Conservation (phyloP, 176 grass and related monocot species). For the Zoysia pacifica region DNA sequence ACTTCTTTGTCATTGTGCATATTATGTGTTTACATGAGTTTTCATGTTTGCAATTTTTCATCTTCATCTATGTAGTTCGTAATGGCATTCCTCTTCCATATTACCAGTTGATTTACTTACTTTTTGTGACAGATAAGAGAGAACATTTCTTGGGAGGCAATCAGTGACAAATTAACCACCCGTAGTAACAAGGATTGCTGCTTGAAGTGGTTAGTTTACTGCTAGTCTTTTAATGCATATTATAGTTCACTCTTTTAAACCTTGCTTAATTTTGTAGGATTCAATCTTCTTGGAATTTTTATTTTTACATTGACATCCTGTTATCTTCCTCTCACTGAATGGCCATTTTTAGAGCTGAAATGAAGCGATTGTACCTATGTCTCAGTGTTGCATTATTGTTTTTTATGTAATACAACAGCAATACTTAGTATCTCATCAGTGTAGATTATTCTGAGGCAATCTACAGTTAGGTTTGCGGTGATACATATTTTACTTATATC, state of each 20-base stretch:
- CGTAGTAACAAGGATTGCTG: constrained; percentile 45
- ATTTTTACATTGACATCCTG: constrained; percentile 4
- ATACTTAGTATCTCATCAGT: neutral
- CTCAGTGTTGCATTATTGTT: neutral
- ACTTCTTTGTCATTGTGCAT: constrained; percentile 30
- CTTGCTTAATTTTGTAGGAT: constrained; percentile 20
- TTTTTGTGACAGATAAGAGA: constrained; percentile 63
- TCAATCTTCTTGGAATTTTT: neutral
- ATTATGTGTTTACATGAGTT: constrained; percentile 4
- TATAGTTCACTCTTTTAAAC: neutral
- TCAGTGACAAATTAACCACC: constrained; percentile 78
- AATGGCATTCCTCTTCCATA: constrained; percentile 19
- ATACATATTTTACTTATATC: neutral
- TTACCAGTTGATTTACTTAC: constrained; percentile 37
- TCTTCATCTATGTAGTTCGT: neutral
- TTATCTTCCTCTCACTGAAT: constrained; percentile 3
- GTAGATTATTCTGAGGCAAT: neutral
- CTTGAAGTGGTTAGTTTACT: constrained; percentile 63
- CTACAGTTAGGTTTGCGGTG: neutral
- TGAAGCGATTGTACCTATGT: neutral
- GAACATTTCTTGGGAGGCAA: constrained; percentile 85
- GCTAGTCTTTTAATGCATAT: constrained; percentile 14
- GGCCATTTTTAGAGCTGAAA: neutral
- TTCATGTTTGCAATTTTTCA: constrained; percentile 26
- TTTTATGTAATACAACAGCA: neutral